Base-by-base conservation (phyloP, 371 early-diverging fungal species). In the Mucor indicus region DNA sequence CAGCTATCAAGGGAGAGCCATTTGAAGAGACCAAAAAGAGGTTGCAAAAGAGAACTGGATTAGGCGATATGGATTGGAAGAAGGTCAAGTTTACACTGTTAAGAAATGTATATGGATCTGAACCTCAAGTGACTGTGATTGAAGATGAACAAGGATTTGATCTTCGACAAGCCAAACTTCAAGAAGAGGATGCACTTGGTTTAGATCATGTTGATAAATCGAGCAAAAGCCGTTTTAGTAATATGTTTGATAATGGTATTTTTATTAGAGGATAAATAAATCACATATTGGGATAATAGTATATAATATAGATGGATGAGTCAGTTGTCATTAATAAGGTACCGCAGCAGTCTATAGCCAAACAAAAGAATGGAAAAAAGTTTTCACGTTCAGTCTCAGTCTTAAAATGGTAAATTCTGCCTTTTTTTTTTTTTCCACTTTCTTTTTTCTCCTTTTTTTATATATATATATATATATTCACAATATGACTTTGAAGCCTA, bases 61-160 rank as follows among this genome's bases (percentile, higher is more conserved):
- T 90, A 67, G 76, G 69, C 44, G 93, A 93, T 38, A 94, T 91
- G 76, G 96, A 95, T 22, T 87, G 90, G 68, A 75, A 75, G 19
- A 91, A 90, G 57, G 78, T 90, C 46, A 90, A 86, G 56, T 71
- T 85, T 41, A 67, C 73, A 3, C 46, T 80, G 21, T 55, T 85
- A 1, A 52, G 46, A 44, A 56, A 56, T 37, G 13, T 62, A 11
- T 35, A 24, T 38, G 57, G 56, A 7, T 29, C 54, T 12, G 53
- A 53, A 21, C 55, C 69, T 23, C 19, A 36, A n/a, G 54, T 66
- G 16, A 62, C 55, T 10, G 58, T 62, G 0, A 61, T 81, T 43
- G n/a, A n/a, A n/a, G 50, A 47, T 53, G 11, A 44, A 76, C 80
- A 71, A 23, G 81, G 81, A 23, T 68, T 84, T 48, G 57, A 60